Evolutionary conservation across 768 basidiomycete genomes (phyloP), one percentile per base, ranked within the genome.

Genomic region (Kwoniella dendrophila): DNA sequence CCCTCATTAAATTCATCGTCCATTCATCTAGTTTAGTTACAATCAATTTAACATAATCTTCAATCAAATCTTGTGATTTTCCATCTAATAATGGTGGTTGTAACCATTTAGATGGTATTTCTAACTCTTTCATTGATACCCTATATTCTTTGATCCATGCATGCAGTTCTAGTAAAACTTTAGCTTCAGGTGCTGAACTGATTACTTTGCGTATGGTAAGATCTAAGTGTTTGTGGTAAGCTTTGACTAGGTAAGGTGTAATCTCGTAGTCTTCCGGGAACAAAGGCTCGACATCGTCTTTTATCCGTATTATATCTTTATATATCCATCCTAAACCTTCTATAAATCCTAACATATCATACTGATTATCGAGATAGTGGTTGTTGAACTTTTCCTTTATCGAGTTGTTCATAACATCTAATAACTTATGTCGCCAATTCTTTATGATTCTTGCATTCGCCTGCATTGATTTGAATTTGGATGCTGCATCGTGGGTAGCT

Each of bases 131-230:
- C 93, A 97, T 97, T 72, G 86, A 90, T 74, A 86, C 85, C 81
- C 89, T 88, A 82, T 98, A 97, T 74, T 97, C 90, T 80, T 97
- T 98, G 53, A 96, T 83, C 92, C 93, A 97, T 4, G 88, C 90
- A 67, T 91, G 90, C 27, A 99, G 84, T 24, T 86, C 84, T 2
- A 99, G 85, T 27, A 98, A 83, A 18, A 87, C 85, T 69, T 87
- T 89, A n/a, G 96, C 95, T 57, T 93, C 94, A 2, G 90, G 88
- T 44, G 88, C 89, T 0, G 86, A 83, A 3, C 82, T 83, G 26
- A 90, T 82, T 36, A 94, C 84, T 59, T 81, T 83, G 69, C 86
- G 86, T 70, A 99, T 81, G 2, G 86, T 86, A 0, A 80, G 80
- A 80, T 95, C 87, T 41, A 98, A 82, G 10, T 88, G 83, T 75